These are phyloP conservation scores for Seiridium unicorne DNA, from an alignment of 2,329 filamentous ascomycete species.

Conservation along the genomic window DNA sequence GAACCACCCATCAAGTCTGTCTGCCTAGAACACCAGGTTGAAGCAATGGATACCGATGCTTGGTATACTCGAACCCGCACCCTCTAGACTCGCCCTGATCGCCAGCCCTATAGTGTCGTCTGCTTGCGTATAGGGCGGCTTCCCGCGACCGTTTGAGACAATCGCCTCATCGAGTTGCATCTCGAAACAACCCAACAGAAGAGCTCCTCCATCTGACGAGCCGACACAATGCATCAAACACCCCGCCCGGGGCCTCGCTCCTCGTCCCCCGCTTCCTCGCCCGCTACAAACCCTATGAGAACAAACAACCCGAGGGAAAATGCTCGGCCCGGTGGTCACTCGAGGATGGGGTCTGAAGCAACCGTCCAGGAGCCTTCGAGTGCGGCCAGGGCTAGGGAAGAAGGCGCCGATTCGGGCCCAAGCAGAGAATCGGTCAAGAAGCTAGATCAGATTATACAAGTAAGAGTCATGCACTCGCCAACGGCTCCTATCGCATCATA, in stretches of 20 bases:
- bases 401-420: slow-evolving; percentile 42
- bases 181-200: neutral
- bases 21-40: slow-evolving; percentile 10
- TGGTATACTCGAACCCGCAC: slow-evolving; percentile 29
- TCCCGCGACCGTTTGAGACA: neutral
- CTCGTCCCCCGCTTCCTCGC: slow-evolving; percentile 70
- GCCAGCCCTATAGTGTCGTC: neutral
- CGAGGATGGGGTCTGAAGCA: slow-evolving; percentile 42
- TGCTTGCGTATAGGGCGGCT: neutral
- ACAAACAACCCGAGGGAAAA: slow-evolving; percentile 74
- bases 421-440: slow-evolving; percentile 71
- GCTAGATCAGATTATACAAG: slow-evolving; percentile 91
- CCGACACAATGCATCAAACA: slow-evolving; percentile 84
- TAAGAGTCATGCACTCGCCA: slow-evolving; percentile 32
- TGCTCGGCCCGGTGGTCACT: slow-evolving; percentile 32
- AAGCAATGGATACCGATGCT: slow-evolving; percentile 34
- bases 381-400: slow-evolving; percentile 48
- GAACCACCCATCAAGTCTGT: neutral
- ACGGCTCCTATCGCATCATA: neutral
- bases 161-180: neutral
- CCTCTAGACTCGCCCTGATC: slow-evolving; percentile 8
- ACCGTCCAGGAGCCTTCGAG: slow-evolving; percentile 34
- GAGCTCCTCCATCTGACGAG: neutral
- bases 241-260: slow-evolving; percentile 71
- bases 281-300: slow-evolving; percentile 69